Conservation (phyloP, 1,284 basidiomycete species). For the Caloboletus firmus region DNA sequence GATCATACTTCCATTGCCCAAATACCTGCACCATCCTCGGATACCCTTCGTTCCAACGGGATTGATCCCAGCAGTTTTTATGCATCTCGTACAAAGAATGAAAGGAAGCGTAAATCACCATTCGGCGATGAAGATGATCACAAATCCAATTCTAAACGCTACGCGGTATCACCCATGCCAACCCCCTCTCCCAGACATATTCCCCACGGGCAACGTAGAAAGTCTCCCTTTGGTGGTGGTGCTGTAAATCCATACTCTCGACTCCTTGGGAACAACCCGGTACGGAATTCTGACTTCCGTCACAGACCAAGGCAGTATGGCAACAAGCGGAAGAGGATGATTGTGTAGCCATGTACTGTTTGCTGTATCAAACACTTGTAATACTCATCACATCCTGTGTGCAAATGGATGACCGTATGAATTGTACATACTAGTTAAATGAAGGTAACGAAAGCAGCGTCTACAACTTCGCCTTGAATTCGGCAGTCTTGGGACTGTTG, state of each 20-base stretch:
- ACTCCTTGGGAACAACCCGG: conserved; percentile 37
- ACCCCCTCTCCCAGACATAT: conserved; percentile 26
- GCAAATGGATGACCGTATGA: neutral
- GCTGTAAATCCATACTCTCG: conserved; percentile 38
- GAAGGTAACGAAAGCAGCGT: neutral
- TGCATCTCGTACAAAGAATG: conserved; percentile 29
- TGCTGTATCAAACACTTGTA: conserved; percentile 12
- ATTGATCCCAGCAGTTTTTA: conserved; percentile 52
- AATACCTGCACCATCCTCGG: conserved; percentile 24
- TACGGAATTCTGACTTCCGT: conserved; percentile 30
- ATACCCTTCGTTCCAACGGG: conserved; percentile 26
- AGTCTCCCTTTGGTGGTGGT: conserved; percentile 36
- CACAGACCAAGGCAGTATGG: conserved; percentile 31
- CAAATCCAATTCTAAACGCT: conserved; percentile 22
- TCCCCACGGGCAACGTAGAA: conserved; percentile 26
- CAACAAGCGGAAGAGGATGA: conserved; percentile 31
- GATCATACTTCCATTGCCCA: conserved; percentile 20
- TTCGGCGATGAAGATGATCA: conserved; percentile 31
- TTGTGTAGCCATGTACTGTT: conserved; percentile 26
- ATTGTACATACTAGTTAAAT: neutral
- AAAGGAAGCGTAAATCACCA: conserved; percentile 46
- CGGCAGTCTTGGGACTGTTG: conserved; percentile 27
- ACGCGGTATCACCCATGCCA: conserved; percentile 32
- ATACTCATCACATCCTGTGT: conserved; percentile 2
- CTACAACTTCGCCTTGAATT: conserved; percentile 43